Evolutionary conservation across 2,329 filamentous ascomycete species (phyloP), one percentile per base, ranked within the genome.

Genomic region (Venturia pyrina): DNA sequence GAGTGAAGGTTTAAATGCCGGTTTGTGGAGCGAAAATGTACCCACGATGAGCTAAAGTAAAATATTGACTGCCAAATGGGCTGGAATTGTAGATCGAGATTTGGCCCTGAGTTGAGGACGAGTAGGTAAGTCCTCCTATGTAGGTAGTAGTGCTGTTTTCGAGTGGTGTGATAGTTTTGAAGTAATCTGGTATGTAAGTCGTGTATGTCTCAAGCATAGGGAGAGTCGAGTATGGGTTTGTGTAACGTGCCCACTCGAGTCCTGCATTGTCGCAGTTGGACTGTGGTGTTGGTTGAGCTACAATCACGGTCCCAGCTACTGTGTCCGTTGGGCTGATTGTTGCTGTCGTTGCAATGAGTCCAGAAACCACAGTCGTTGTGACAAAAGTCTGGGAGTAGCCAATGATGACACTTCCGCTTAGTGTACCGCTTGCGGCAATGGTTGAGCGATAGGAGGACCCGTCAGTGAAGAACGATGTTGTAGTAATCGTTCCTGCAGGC

Each of bases 1-100:
- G 5, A 5, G 43, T 48, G 61, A 63, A 63, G 4, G 34, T 63
- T 7, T 63, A 63, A 13, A 24, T 11, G 3, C 61, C 61, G 5
- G 37, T 34, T 48, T 63, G 61, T 32, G 19, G 61, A 8, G 61
- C 61, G n/a, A 44, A 63, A 1, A 63, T 8, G 19, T 63, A 63
- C 4, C 61, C 61, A 11, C 43, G 37, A 32, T 63, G 61, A n/a
- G 48, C 41, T 10, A 63, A n/a, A 32, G 40, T 43, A 28, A 60
- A 60, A 28, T 40, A 60, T 21, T 37, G 7, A 5, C 15, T 37
- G 15, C 8, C 19, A 24, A 60, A 60, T n/a, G 7, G 8, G 7
- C 15, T 60, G 32, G 57, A 43, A 43, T 60, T 19, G 57, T 60
- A 60, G 57, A 60, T 17, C 10, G 57, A 13, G 32, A 43, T 60